Evolutionary conservation across 2,329 filamentous ascomycete genomes (phyloP).

Genomic region (Fusarium albosuccineum): DNA sequence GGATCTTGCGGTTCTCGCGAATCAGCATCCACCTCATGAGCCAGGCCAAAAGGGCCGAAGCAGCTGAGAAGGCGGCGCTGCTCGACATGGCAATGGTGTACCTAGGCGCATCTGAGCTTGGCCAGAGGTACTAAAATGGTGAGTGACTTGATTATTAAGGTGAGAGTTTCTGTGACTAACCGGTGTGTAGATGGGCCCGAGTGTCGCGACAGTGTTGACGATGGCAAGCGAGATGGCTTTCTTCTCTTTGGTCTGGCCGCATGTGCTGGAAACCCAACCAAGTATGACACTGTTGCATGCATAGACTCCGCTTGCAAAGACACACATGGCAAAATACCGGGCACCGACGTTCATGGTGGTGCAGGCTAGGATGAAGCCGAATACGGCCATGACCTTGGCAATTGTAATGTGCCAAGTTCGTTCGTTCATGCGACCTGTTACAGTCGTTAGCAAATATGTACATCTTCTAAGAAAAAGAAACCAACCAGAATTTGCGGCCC

Average conservation of each 20-base stretch:
- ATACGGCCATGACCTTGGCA: constrained; percentile 48
- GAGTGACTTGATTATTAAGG: not conserved
- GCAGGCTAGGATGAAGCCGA: constrained; percentile 32
- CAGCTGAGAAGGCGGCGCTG: constrained; percentile 39
- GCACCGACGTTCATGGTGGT: constrained; percentile 50
- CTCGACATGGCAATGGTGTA: constrained; percentile 42
- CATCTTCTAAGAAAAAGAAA: no score
- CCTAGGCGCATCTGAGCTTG: constrained; percentile 44
- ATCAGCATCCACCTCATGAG: constrained; percentile 43
- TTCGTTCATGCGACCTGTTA: constrained; percentile 54
- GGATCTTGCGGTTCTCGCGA: constrained; percentile 39
- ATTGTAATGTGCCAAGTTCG: constrained; percentile 60
- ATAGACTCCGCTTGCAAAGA: constrained; percentile 48
- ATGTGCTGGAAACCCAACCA: constrained; percentile 53
- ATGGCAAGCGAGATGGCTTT: constrained; percentile 54
- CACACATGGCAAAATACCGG: constrained; percentile 48
- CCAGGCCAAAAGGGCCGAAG: constrained; percentile 42
- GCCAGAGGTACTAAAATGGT: constrained; percentile 51
- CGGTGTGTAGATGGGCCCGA: not conserved
- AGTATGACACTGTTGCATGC: constrained; percentile 54
- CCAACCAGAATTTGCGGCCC: constrained; percentile 32
- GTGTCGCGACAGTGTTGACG: constrained; percentile 13
- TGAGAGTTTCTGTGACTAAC: constrained; percentile 28
- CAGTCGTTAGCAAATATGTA: not conserved
- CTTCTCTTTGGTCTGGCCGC: constrained; percentile 57